phyloP scores from a whole-genome alignment of 306 rosid genomes.

The Cucumis cinereus region DNA sequence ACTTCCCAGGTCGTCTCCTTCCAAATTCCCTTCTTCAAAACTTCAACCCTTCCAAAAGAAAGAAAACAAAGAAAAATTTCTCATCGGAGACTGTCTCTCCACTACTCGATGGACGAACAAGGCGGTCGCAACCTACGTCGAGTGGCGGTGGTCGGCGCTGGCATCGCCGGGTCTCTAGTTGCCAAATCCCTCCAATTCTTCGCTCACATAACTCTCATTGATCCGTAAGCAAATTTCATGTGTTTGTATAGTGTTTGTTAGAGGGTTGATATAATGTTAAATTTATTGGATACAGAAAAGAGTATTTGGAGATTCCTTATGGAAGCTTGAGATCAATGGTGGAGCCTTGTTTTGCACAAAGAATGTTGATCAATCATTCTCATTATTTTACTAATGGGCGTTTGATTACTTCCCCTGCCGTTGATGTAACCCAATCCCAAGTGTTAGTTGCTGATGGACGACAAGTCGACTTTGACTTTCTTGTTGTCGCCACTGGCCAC shows the following conservation, averaged over 20 bases:
- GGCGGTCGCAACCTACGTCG: slow-evolving; percentile 5
- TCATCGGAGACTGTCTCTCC: not conserved
- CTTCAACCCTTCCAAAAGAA: not conserved
- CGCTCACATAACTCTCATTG: slow-evolving; percentile 55
- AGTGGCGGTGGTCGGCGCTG: slow-evolving; percentile 65
- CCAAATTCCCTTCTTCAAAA: not conserved
- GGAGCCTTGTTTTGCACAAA: slow-evolving; percentile 59
- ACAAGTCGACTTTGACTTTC: slow-evolving; percentile 37
- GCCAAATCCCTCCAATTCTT: slow-evolving; percentile 53
- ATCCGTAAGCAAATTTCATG: slow-evolving; percentile 23
- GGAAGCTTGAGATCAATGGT: slow-evolving; percentile 71
- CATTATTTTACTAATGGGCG: slow-evolving; percentile 45
- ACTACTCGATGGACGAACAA: not conserved
- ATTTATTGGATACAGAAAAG: slow-evolving; percentile 34
- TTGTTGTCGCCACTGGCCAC: slow-evolving; percentile 70
- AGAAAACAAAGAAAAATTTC: too few species aligned
- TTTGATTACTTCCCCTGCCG: slow-evolving; percentile 32
- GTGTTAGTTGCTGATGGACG: slow-evolving; percentile 50
- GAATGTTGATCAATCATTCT: slow-evolving; percentile 45
- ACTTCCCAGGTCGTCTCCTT: too few species aligned
- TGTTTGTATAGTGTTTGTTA: too few species aligned
- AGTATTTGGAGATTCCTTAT: slow-evolving; percentile 78
- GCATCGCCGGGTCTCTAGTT: slow-evolving; percentile 53
- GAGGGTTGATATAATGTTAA: too few species aligned
- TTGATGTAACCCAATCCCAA: slow-evolving; percentile 34